phyloP scores from a whole-genome alignment of 2,329 filamentous ascomycete genomes.

The Trichoderma hamatum region DNA sequence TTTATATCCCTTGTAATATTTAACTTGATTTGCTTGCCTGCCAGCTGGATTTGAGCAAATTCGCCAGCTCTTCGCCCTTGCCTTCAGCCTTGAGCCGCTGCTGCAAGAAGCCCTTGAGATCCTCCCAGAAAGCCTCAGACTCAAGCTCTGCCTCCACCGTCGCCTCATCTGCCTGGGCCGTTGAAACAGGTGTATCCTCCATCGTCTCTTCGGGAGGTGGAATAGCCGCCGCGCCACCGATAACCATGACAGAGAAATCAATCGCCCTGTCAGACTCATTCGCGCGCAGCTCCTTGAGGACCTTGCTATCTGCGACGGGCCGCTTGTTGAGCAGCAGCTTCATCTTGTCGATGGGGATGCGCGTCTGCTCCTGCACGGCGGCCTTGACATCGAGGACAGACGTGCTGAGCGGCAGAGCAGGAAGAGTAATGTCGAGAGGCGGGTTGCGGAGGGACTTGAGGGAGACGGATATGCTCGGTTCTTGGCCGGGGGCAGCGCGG shows the following conservation, averaged over 20 bases:
- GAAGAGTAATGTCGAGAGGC: constrained; percentile 67
- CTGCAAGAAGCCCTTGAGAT: constrained; percentile 78
- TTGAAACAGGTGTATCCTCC: neutral
- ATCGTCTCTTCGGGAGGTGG: constrained; percentile 46
- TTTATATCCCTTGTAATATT: neutral
- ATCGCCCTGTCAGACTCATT: constrained; percentile 54
- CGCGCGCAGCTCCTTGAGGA: constrained; percentile 72
- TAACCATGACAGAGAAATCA: constrained; percentile 86
- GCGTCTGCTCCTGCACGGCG: constrained; percentile 64
- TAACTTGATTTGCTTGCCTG: constrained; percentile 48
- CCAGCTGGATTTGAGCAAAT: constrained; percentile 74
- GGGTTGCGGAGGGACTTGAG: constrained; percentile 80
- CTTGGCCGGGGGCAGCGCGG: constrained; percentile 57
- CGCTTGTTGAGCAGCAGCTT: constrained; percentile 88
- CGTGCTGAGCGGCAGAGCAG: constrained; percentile 65
- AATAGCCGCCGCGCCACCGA: constrained; percentile 65
- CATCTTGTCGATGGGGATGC: constrained; percentile 74
- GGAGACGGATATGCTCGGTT: constrained; percentile 59
- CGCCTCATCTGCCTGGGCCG: constrained; percentile 37
- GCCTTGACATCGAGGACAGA: constrained; percentile 80
- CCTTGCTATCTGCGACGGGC: constrained; percentile 76
- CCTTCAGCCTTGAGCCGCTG: constrained; percentile 75
- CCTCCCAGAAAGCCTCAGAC: constrained; percentile 80
- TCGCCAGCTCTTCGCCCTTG: constrained; percentile 64
- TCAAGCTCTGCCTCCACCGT: constrained; percentile 56